A percentile compares a stretch with the other conserved stretches of the same genome.
Evolutionary conservation across 2,329 filamentous ascomycete genomes (phyloP).

Genomic region (Davidsoniella australis): DNA sequence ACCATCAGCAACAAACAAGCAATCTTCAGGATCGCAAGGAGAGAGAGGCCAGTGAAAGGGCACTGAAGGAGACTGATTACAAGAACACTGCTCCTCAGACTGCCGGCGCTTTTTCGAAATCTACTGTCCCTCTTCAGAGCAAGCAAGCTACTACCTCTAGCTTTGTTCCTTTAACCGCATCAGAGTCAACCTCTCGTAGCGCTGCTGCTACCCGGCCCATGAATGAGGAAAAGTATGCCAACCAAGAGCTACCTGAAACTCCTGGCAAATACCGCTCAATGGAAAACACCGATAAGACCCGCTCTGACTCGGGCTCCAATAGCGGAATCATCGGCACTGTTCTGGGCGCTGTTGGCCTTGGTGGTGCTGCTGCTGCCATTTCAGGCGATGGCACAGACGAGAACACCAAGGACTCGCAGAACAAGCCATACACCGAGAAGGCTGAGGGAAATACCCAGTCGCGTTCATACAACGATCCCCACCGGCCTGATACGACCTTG

Average conservation of each 20-base stretch:
- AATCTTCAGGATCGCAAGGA: not conserved
- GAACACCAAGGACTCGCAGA: not conserved
- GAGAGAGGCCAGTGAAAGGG: not conserved
- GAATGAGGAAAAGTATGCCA: not conserved
- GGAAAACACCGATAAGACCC: not conserved
- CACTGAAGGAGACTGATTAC: not conserved
- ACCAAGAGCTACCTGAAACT: not conserved
- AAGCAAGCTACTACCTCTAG: not conserved
- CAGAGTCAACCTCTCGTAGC: not conserved
- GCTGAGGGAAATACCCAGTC: not conserved
- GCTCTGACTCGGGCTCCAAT: not conserved
- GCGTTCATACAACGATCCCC: not conserved
- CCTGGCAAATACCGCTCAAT: not conserved
- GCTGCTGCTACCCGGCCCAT: not conserved
- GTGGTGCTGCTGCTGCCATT: conserved; percentile 8
- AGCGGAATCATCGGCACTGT: conserved; percentile 6
- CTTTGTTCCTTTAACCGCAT: not conserved
- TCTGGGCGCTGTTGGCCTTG: conserved; percentile 9
- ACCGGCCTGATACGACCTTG: not conserved
- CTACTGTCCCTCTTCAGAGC: no score
- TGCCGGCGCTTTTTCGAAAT: no score
- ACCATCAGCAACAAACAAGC: not conserved
- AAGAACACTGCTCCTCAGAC: not conserved
- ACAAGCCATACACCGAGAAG: not conserved
- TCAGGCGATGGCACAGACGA: not conserved